Evolutionary conservation across 2,329 filamentous ascomycete species (phyloP), one percentile per base, ranked within the genome.

Genomic region (Colletotrichum lini): DNA sequence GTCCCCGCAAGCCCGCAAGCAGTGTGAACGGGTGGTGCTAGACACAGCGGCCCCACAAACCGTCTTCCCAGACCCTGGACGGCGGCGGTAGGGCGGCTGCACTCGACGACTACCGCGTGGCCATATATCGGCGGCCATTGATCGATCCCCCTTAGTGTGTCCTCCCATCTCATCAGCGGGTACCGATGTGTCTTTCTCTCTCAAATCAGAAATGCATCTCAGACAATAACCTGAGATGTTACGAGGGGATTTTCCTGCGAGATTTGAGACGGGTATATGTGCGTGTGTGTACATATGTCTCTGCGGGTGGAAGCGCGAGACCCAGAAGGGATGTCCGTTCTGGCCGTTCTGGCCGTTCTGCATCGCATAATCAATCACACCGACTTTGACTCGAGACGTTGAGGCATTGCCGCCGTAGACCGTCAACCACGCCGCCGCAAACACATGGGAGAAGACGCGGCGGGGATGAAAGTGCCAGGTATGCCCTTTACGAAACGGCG

Each of bases 41-140:
- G 58, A 44, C 65, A 64, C 49, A 40, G 40, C 69, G 69, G 69
- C 69, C 69, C 69, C 69, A 72, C 69, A 72, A 72, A 72, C 69
- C 69, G 69, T 69, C 38, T 72, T 59, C 58, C 69, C 53, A 64
- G 59, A 72, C 45, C 69, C 69, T 69, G 50, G 65, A 38, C 53
- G 50, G 26, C 65, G 65, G 69, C 69, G 69, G 69, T 69, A 72
- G 64, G 69, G 69, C 69, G 69, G 69, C 69, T 72, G 69, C 69
- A 72, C 65, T 64, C 59, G 47, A 72, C 69, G 69, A 72, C 69
- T 72, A 72, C 69, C 69, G 69, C 69, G 65, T 72, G 69, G 69
- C 59, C 47, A 49, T 59, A 58, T 53, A 71, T 62, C 59, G 40
- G 59, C 65, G 45, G 52, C 58, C 68, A 64, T 71, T 21, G 40